Conservation (phyloP, 176 grass and related monocot species). For the Oryza punctata region DNA sequence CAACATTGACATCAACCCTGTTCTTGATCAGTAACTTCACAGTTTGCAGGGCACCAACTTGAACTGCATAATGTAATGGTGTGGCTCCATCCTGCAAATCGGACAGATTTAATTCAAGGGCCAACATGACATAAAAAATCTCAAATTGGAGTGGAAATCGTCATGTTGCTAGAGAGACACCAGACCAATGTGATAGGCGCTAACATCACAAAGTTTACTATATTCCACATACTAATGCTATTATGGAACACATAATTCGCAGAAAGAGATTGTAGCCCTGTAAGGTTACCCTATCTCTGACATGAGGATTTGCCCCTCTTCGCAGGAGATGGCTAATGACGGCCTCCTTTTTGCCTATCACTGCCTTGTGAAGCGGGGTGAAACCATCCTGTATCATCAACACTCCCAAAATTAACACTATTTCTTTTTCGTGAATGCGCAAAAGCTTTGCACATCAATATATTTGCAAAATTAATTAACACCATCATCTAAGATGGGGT, state of each 20-base stretch:
- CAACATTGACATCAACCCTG: constrained; percentile 85
- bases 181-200: not conserved
- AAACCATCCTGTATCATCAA: constrained; percentile 74
- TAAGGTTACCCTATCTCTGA: constrained; percentile 67
- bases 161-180: not conserved
- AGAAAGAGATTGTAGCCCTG: not conserved
- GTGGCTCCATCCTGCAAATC: constrained; percentile 71
- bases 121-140: not conserved
- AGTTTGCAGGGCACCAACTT: constrained; percentile 87
- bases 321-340: constrained; percentile 90
- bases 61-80: constrained; percentile 85
- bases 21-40: constrained; percentile 89
- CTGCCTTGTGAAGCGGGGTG: constrained; percentile 73
- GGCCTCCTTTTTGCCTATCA: constrained; percentile 96
- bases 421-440: too few relatives aligned
- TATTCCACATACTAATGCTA: not conserved
- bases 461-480: not conserved
- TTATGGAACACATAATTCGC: not conserved
- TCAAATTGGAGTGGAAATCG: not conserved
- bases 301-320: constrained; percentile 85
- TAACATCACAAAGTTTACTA: not conserved
- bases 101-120: constrained; percentile 17
- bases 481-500: not conserved
- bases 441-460: too few relatives aligned
- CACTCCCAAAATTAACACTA: not conserved